Base-by-base conservation (phyloP, 352 stramenopile species). In the Phytopythium helicoides region DNA sequence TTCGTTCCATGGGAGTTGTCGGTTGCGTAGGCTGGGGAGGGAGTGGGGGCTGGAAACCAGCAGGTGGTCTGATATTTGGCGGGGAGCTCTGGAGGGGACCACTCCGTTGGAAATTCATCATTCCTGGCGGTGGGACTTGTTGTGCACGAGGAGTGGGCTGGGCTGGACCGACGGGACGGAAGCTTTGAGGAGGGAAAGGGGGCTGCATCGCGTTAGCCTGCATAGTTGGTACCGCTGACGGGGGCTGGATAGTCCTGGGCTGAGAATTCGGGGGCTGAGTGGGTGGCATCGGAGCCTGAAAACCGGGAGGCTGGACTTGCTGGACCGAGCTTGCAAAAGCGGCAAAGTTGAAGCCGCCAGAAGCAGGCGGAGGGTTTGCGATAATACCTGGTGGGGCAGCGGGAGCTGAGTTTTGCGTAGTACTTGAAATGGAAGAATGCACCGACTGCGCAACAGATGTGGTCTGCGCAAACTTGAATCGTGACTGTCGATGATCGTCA, bases 271-370 rank as follows among this genome's bases (percentile, higher is more conserved):
- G 52, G 21, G 56, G 40, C 26, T 38, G 40, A 4, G 65, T 47
- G 14, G 31, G 28, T 37, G 57, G 28, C 28, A 33, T 35, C 16
- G 56, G 63, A 34, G 52, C 58, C 21, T 39, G 31, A 9, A 42
- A 23, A 1, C 33, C 33, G 1, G 35, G 35, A 35, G 47, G 47
- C 8, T 40, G 47, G 34, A n/a, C n/a, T 22, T 35, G 49, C 22
- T 76, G 66, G 23, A 83, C 54, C 12, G 73, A 68, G 21, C 64
- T 83, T 10, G 73, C 69, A 47, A 81, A 80, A 26, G 66, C 40
- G 6, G 65, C 54, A 51, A 83, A 79, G 47, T 83, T 76, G 39
- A 78, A 83, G 28, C 58, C 52, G 26, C 28, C 28, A 41, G 28
- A 31, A 4, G 21, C n/a, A 12, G 44, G 19, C 33, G 3, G 46